phyloP scores from a whole-genome alignment of 1,139 yeast genomes.

The Saccharomyces hybrid region DNA sequence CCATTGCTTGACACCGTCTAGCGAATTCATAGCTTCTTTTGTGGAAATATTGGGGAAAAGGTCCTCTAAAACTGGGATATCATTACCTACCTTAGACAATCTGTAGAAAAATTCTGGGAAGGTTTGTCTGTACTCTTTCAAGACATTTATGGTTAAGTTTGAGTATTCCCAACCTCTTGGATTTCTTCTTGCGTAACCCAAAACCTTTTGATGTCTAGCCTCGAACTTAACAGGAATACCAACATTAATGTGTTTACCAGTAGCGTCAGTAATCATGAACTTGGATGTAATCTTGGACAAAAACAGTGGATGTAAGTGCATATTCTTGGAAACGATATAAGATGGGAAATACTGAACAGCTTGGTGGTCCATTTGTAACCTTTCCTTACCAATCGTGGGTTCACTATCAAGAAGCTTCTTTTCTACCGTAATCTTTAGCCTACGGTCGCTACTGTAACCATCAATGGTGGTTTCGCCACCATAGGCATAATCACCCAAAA shows the following conservation, averaged over 20 bases:
- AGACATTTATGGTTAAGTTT: constrained; percentile 59
- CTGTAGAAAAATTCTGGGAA: constrained; percentile 55
- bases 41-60: constrained; percentile 34
- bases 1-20: constrained; percentile 48
- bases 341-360: constrained; percentile 60
- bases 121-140: constrained; percentile 50
- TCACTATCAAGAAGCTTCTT: constrained; percentile 47
- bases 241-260: constrained; percentile 54
- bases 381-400: constrained; percentile 54
- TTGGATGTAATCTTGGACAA: constrained; percentile 74
- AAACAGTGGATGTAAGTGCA: constrained; percentile 55
- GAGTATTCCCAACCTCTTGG: constrained; percentile 81
- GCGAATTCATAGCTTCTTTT: constrained; percentile 39
- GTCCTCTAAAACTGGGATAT: constrained; percentile 38
- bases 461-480: constrained; percentile 76
- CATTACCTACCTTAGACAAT: constrained; percentile 26
- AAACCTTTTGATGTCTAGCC: constrained; percentile 67
- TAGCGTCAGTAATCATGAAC: constrained; percentile 50
- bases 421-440: constrained; percentile 48
- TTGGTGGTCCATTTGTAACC: constrained; percentile 50
- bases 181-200: constrained; percentile 72
- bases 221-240: constrained; percentile 87
- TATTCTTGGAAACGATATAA: constrained; percentile 52
- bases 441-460: constrained; percentile 46
- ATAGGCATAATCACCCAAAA: constrained; percentile 80